These are phyloP conservation scores for Euphrasia arctica DNA, from an alignment of 305 asterid genomes.

Conservation along the genomic window DNA sequence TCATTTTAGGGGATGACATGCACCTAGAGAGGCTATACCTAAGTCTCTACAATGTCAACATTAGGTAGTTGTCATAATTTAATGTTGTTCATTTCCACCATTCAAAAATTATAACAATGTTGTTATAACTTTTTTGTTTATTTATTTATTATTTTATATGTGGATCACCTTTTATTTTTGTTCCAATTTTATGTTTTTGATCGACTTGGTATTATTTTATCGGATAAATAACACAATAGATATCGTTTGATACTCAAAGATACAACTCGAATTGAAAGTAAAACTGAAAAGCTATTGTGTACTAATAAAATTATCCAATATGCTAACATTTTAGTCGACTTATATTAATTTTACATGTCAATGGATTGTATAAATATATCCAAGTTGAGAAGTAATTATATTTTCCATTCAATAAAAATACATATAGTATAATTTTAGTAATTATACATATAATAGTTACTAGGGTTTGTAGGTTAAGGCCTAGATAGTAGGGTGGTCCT, in stretches of 20 bases:
- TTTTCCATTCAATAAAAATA: background rate
- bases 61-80: slow-evolving; percentile 22
- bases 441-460: background rate
- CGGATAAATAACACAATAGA: too few relatives aligned
- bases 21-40: background rate
- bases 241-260: too few relatives aligned
- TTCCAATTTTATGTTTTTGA: too few relatives aligned
- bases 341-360: too few relatives aligned
- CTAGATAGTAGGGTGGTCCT: slow-evolving; percentile 37
- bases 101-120: background rate
- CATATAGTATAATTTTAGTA: background rate
- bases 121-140: background rate
- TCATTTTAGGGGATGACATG: slow-evolving; percentile 32
- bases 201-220: background rate
- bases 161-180: too few relatives aligned
- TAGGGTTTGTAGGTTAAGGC: slow-evolving; percentile 1
- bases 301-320: background rate
- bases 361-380: too few relatives aligned
- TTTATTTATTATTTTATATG: background rate
- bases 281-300: background rate
- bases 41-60: slow-evolving; percentile 33
- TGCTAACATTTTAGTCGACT: background rate
- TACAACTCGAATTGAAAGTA: too few relatives aligned
- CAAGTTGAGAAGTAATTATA: background rate
- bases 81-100: slow-evolving; percentile 29